These are phyloP conservation scores for Malus sieversii DNA, from an alignment of 306 rosid species.

Conservation along the genomic window DNA sequence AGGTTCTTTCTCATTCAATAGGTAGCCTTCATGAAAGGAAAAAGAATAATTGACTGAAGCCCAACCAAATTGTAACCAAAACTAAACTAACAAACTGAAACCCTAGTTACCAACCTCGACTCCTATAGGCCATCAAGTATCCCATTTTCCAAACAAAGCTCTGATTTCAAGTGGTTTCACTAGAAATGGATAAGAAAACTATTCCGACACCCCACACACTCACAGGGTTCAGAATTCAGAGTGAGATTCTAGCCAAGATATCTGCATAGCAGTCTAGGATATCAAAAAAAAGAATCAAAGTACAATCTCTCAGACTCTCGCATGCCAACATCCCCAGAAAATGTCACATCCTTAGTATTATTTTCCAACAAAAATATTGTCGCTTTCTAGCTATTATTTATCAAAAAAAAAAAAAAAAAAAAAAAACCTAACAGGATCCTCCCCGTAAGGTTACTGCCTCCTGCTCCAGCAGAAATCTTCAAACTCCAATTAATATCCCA, in stretches of 20 bases:
- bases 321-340: not conserved
- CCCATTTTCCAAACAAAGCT: not conserved
- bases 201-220: not conserved
- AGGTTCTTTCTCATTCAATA: not conserved
- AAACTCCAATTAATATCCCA: no score
- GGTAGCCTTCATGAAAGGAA: not conserved
- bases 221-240: not conserved
- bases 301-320: not conserved
- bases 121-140: not conserved
- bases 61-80: not conserved
- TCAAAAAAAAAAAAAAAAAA: no score
- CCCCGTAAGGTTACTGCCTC: no score
- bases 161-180: not conserved
- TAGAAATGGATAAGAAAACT: not conserved
- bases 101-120: not conserved
- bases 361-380: not conserved
- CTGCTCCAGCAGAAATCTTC: no score
- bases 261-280: not conserved
- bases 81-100: not conserved
- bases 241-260: not conserved
- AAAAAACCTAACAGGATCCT: no score
- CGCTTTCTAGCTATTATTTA: not conserved
- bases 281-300: not conserved
- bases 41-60: not conserved
- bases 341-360: not conserved